A percentile compares a stretch with the other conserved stretches of the same genome.
Conservation (phyloP, 2,329 filamentous ascomycete genomes). For the Aspergillus ibericus region DNA sequence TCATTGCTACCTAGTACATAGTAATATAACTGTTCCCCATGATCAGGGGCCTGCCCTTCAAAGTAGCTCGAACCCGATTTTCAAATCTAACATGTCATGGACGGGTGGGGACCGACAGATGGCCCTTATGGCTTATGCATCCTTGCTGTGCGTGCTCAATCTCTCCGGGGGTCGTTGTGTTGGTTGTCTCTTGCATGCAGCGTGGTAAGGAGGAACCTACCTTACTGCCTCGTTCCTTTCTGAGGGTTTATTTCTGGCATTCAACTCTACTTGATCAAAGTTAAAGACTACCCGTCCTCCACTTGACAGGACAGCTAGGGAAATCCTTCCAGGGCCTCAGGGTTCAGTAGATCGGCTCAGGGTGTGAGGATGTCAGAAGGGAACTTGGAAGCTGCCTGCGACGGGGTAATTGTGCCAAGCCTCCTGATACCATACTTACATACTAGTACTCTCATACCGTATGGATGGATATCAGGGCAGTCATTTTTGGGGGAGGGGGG, state of each 20-base stretch:
- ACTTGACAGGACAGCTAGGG: not conserved
- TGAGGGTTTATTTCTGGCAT: not conserved
- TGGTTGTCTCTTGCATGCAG: slow-evolving; percentile 1
- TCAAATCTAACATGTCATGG: slow-evolving; percentile 1
- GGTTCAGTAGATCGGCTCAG: not conserved
- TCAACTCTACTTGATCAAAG: not conserved
- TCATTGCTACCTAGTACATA: not conserved
- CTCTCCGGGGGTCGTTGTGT: not conserved
- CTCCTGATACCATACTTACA: not conserved
- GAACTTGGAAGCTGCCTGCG: not conserved
- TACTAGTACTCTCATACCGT: not conserved
- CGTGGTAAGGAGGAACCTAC: slow-evolving; percentile 1
- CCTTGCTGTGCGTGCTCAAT: not conserved
- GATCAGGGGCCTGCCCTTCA: not conserved
- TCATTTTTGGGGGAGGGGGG: not conserved
- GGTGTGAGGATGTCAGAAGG: not conserved
- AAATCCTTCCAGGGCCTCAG: not conserved
- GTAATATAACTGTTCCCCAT: not conserved
- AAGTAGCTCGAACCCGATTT: not conserved
- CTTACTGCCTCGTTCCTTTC: not conserved
- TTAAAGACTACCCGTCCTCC: not conserved
- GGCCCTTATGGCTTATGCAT: not conserved
- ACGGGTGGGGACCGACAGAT: not conserved
- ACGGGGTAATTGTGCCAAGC: not conserved
- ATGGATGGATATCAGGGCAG: not conserved